These are phyloP conservation scores for Ceratonia siliqua DNA, from an alignment of 306 rosid genomes.

Conservation along the genomic window DNA sequence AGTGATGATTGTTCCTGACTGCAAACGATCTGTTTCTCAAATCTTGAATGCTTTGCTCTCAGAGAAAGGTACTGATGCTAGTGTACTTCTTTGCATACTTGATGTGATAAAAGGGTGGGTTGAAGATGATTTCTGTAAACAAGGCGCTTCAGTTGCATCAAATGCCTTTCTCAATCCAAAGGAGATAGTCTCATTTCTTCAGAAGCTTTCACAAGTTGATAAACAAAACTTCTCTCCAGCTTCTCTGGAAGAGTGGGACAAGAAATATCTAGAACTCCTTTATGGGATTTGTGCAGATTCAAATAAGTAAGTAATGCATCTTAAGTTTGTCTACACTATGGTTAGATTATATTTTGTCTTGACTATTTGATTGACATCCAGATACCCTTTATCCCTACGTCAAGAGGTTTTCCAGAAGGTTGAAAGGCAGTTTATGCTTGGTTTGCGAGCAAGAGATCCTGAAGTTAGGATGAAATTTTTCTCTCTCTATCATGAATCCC, in stretches of 20 bases:
- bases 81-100: conserved; percentile 94
- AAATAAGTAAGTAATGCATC: conserved; percentile 66
- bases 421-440: conserved; percentile 94
- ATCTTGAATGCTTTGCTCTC: conserved; percentile 84
- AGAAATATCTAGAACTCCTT: conserved; percentile 85
- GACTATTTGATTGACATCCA: conserved; percentile 41
- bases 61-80: conserved; percentile 92
- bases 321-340: conserved; percentile 6
- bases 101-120: conserved; percentile 97
- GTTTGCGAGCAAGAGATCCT: conserved; percentile 93
- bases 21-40: conserved; percentile 85
- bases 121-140: conserved; percentile 81
- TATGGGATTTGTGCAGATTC: conserved; percentile 85
- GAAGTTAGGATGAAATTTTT: conserved; percentile 87
- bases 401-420: conserved; percentile 94
- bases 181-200: conserved; percentile 94
- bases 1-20: conserved; percentile 85
- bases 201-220: conserved; percentile 91
- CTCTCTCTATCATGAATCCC: conserved; percentile 84
- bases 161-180: conserved; percentile 75
- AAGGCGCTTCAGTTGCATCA: conserved; percentile 66
- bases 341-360: conserved; percentile 28
- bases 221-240: conserved; percentile 70
- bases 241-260: conserved; percentile 85
- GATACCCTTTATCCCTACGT: conserved; percentile 66